These are phyloP conservation scores for Linderniella brevidens DNA, from an alignment of 257 asterid species.

Conservation along the genomic window DNA sequence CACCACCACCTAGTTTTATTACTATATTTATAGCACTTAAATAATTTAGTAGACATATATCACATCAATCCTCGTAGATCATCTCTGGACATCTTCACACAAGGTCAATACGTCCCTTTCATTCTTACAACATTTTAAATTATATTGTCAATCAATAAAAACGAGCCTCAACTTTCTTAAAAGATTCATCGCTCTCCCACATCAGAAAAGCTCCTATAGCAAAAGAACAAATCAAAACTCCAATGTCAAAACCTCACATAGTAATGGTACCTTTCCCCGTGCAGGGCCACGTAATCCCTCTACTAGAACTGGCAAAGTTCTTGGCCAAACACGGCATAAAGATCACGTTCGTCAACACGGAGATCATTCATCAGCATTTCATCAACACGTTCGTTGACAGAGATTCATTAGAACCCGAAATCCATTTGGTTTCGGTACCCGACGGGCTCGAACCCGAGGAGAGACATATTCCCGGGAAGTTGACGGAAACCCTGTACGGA, in stretches of 20 bases:
- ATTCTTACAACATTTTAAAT: too few species aligned
- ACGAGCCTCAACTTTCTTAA: too few species aligned
- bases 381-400: constrained; percentile 12
- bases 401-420: constrained; percentile 4
- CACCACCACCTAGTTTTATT: too few species aligned
- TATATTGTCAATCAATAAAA: too few species aligned
- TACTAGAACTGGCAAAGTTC: constrained; percentile 25
- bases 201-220: neutral
- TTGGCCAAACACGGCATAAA: constrained; percentile 19
- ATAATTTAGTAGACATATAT: too few species aligned
- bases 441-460: constrained; percentile 27
- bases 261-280: constrained; percentile 34
- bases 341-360: constrained; percentile 24
- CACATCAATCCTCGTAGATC: too few species aligned
- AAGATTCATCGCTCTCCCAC: too few species aligned
- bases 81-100: too few species aligned
- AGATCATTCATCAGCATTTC: constrained; percentile 22
- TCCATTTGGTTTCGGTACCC: constrained; percentile 26
- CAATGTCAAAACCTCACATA: constrained; percentile 24
- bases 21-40: too few species aligned
- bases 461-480: constrained; percentile 22
- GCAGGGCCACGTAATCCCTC: constrained; percentile 38
- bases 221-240: neutral
- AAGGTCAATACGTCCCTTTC: too few species aligned
- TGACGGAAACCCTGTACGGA: constrained; percentile 19